Base-by-base conservation (phyloP, 345 rosid species). In the Moricandia arvensis region DNA sequence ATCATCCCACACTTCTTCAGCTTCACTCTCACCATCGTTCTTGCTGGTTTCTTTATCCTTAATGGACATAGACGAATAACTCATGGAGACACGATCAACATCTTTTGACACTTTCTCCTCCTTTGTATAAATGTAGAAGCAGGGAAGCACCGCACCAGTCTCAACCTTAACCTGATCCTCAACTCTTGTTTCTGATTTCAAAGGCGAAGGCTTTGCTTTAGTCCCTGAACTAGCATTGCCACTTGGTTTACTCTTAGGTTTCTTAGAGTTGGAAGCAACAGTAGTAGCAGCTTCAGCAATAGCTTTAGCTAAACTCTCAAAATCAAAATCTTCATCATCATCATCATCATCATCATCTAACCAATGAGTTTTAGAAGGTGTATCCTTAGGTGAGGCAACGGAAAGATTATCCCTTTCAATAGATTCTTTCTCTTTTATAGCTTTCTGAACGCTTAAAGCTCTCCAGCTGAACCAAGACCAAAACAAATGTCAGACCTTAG, bases 41-140 rank as follows among this genome's bases (percentile, higher is more conserved):
- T 43, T 63, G 55, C 83, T 51, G 24, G 16, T 67, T 71, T 71
- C 84, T 73, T 63, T 82, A 81, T 84, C 89, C 77, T 84, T 79
- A 27, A 85, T 74, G 30, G 89, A 86, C 75, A 85, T 75, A 6
- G 86, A 81, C 1, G 84, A 78, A 74, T 75, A 79, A 57, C 73
- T 87, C 27, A 83, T 72, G 21, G 80, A 74, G 26, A 75, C 21
- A 13, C 88, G 84, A 62, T 78, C 65, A 8, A 84, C 83, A 59
- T 83, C 27, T 4, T 55, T 82, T 8, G 86, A 71, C 9, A 69
- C 41, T 10, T 78, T 71, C 58, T 86, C 89, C 79, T 79, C 90
- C 77, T 80, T 82, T 47, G 87, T 74, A 74, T 89, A 90, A 35
- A 89, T 69, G 79, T 95, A 92, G 79, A 95, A 95, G 84, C 99